Evolutionary conservation across 257 asterid species (phyloP).

Genomic region (Solanum acaule): DNA sequence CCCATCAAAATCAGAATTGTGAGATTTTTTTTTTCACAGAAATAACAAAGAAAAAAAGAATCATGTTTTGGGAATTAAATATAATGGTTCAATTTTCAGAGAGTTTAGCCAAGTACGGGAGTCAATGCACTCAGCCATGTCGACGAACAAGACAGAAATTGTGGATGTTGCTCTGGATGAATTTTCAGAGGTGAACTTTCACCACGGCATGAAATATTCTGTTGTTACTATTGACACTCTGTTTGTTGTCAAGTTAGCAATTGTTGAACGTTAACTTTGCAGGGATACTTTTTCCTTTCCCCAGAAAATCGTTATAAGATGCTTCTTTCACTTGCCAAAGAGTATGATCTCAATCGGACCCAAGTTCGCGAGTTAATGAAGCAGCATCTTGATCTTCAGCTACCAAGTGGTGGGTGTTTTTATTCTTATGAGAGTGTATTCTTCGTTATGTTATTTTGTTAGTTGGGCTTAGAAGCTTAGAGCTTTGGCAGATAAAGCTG

Average conservation of each 20-base stretch:
- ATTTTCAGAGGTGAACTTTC: conserved; percentile 55
- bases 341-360: conserved; percentile 70
- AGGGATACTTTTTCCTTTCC: conserved; percentile 75
- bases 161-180: conserved; percentile 69
- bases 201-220: neutral
- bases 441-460: neutral
- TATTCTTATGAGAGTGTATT: neutral
- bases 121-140: conserved; percentile 69
- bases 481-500: conserved; percentile 38
- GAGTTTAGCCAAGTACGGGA: conserved; percentile 45
- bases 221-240: neutral
- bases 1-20: neutral
- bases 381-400: conserved; percentile 83
- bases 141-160: conserved; percentile 66
- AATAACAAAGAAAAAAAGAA: neutral
- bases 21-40: neutral
- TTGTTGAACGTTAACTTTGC: conserved; percentile 1
- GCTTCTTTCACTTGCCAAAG: conserved; percentile 58
- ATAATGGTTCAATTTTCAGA: conserved; percentile 27
- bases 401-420: conserved; percentile 52
- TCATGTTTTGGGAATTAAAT: neutral
- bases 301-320: conserved; percentile 42
- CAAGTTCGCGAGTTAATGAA: conserved; percentile 78
- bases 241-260: neutral
- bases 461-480: conserved; percentile 3